Conservation (phyloP, 768 basidiomycete species). For the Royoungia palumana region DNA sequence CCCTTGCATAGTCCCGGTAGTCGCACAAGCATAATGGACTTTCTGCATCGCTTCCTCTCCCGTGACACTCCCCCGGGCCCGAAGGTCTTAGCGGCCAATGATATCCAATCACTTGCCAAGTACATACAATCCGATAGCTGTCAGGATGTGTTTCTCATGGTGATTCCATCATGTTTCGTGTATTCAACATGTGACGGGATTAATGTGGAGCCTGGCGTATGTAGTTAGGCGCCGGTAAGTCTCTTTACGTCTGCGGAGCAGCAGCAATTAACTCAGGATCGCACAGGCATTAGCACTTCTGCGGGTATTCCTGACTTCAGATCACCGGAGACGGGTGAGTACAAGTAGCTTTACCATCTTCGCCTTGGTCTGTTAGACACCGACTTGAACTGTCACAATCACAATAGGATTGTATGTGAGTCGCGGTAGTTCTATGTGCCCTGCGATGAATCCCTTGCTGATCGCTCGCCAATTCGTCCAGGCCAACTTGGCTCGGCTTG, state of each 20-base stretch:
- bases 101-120: constrained; percentile 50
- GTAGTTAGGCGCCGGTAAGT: constrained; percentile 67
- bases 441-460: background rate
- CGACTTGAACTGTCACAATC: background rate
- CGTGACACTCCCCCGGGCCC: background rate
- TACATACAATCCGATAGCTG: constrained; percentile 70
- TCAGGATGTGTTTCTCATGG: constrained; percentile 72
- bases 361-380: background rate
- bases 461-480: constrained; percentile 28
- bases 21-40: constrained; percentile 11
- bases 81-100: constrained; percentile 32
- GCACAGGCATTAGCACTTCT: constrained; percentile 66
- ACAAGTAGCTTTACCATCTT: constrained; percentile 24
- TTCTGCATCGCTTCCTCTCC: background rate
- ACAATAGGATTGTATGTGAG: constrained; percentile 29
- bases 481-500: constrained; percentile 74
- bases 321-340: constrained; percentile 75
- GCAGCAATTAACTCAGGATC: constrained; percentile 1
- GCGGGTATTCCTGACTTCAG: constrained; percentile 91
- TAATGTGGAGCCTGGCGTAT: background rate
- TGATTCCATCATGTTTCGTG: constrained; percentile 25
- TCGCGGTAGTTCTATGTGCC: constrained; percentile 6
- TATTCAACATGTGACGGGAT: background rate
- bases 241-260: background rate
- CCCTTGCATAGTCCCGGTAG: background rate